These are phyloP conservation scores for Suhomyces guaymorum DNA, from an alignment of 1,139 yeast species.

Conservation along the genomic window DNA sequence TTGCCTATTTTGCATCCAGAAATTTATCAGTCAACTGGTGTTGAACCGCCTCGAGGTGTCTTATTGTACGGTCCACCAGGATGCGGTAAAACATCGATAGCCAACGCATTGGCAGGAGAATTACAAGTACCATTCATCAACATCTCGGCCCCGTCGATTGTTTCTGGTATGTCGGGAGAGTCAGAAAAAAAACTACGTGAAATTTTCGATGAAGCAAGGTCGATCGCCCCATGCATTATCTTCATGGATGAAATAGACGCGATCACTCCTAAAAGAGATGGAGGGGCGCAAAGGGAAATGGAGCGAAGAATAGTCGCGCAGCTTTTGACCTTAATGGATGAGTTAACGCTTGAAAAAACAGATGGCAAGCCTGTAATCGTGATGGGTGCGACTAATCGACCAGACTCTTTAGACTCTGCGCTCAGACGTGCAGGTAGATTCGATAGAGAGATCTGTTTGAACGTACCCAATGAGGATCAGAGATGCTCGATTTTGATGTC, in stretches of 20 bases:
- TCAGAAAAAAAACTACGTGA: slow-evolving; percentile 93
- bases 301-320: slow-evolving; percentile 97
- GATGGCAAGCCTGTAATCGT: slow-evolving; percentile 82
- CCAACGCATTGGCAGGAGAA: slow-evolving; percentile 95
- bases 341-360: slow-evolving; percentile 80
- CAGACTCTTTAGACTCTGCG: slow-evolving; percentile 51
- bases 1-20: slow-evolving; percentile 94
- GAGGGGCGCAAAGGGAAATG: slow-evolving; percentile 97
- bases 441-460: slow-evolving; percentile 58
- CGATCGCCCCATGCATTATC: slow-evolving; percentile 86
- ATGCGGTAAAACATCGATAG: slow-evolving; percentile 95
- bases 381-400: slow-evolving; percentile 52
- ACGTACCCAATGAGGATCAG: slow-evolving; percentile 88
- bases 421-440: slow-evolving; percentile 52
- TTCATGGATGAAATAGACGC: slow-evolving; percentile 98
- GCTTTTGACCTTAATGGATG: slow-evolving; percentile 90
- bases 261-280: slow-evolving; percentile 94
- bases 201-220: slow-evolving; percentile 88
- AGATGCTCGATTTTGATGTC: slow-evolving; percentile 74
- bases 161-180: slow-evolving; percentile 99
- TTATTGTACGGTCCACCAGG: slow-evolving; percentile 97
- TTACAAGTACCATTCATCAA: slow-evolving; percentile 89
- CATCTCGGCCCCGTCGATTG: slow-evolving; percentile 93
- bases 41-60: slow-evolving; percentile 97
- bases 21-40: slow-evolving; percentile 82